Conservation (phyloP, 805 yeast genomes). For the Kodamaea fukazawae region DNA sequence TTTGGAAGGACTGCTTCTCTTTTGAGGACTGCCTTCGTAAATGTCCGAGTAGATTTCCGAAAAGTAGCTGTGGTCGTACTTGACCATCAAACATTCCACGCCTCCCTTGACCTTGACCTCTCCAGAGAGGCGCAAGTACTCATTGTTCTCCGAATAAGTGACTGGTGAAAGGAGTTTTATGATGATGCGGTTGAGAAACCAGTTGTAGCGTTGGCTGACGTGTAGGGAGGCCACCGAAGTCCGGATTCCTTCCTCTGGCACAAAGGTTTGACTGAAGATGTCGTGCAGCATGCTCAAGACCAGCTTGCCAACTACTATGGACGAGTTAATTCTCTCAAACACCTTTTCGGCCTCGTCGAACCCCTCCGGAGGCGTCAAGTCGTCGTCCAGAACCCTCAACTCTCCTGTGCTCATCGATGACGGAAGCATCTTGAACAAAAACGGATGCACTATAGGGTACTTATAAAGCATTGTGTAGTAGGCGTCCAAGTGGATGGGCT, state of each 20-base stretch:
- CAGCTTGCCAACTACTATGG: conserved; percentile 7
- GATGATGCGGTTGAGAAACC: conserved; percentile 13
- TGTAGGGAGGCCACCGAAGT: conserved; percentile 1
- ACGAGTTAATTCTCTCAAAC: conserved; percentile 1
- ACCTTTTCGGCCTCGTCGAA: background rate
- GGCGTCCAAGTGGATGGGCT: conserved; percentile 24
- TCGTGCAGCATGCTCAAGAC: background rate
- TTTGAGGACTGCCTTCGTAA: background rate
- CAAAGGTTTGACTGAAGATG: background rate
- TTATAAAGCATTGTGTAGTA: conserved; percentile 29
- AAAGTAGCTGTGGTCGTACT: conserved; percentile 13
- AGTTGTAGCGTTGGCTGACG: conserved; percentile 5
- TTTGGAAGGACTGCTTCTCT: background rate
- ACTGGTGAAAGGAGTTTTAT: conserved; percentile 11
- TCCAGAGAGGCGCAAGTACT: conserved; percentile 1
- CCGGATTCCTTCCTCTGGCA: background rate
- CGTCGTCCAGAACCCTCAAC: background rate
- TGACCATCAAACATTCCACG: conserved; percentile 19
- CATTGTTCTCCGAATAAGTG: background rate
- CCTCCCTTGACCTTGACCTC: conserved; percentile 14
- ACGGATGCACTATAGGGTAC: conserved; percentile 27
- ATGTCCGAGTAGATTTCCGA: conserved; percentile 12
- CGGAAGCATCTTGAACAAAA: conserved; percentile 25
- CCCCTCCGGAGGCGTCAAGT: background rate
- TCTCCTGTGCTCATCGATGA: conserved; percentile 27